A percentile compares a stretch with the other conserved stretches of the same genome.
These are phyloP conservation scores for Saccharomycopsis vini DNA, from an alignment of 805 yeast genomes.

Conservation along the genomic window DNA sequence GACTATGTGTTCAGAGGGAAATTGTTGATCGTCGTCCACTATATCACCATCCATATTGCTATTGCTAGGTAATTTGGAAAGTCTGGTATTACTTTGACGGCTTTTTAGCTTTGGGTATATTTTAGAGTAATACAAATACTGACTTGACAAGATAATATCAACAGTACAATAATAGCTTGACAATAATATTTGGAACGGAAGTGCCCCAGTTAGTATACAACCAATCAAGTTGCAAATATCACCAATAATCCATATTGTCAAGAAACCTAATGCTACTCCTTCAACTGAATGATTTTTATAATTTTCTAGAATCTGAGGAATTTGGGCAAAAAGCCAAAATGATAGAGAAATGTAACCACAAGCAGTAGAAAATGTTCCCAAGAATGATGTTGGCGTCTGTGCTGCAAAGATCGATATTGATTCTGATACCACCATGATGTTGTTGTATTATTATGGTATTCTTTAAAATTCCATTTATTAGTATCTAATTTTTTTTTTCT, in stretches of 20 bases:
- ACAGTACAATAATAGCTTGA: constrained; percentile 67
- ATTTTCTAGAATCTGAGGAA: constrained; percentile 31
- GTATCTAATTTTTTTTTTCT: too few relatives aligned
- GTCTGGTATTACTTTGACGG: neutral
- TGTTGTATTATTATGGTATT: too few relatives aligned
- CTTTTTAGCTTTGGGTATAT: constrained; percentile 28
- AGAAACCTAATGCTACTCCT: constrained; percentile 28
- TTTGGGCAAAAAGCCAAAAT: constrained; percentile 30
- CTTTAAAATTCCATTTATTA: too few relatives aligned
- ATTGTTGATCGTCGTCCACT: constrained; percentile 19
- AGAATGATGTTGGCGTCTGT: too few relatives aligned
- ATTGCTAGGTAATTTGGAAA: constrained; percentile 1
- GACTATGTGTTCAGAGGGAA: constrained; percentile 17
- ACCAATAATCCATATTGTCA: constrained; percentile 30
- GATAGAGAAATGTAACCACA: constrained; percentile 28
- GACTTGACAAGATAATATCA: constrained; percentile 59
- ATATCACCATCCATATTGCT: neutral
- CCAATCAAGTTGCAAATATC: constrained; percentile 45
- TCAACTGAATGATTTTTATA: constrained; percentile 27
- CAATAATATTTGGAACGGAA: constrained; percentile 67
- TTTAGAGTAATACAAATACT: constrained; percentile 58
- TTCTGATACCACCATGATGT: too few relatives aligned
- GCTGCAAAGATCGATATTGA: too few relatives aligned
- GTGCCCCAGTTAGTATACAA: constrained; percentile 65
- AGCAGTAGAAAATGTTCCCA: too few relatives aligned